A percentile compares a stretch with the other conserved stretches of the same genome.
phyloP scores from a whole-genome alignment of 495 filamentous ascomycete species.

The Talaromyces ruber region DNA sequence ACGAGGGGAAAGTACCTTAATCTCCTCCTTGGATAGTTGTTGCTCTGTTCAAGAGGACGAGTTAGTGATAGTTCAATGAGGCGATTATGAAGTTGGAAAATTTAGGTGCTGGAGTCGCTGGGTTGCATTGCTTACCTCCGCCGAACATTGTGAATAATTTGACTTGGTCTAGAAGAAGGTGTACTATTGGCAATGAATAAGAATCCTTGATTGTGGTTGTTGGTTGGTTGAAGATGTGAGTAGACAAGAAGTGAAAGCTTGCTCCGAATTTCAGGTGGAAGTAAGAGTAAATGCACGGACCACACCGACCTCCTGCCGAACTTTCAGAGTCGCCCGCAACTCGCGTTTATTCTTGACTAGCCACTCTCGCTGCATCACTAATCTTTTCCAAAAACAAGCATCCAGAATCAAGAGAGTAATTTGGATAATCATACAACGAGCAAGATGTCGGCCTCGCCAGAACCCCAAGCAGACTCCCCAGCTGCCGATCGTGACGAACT shows the following conservation, averaged over 20 bases:
- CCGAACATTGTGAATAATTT: constrained; percentile 31
- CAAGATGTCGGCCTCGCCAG: constrained; percentile 35
- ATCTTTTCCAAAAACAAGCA: neutral
- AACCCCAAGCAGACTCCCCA: constrained; percentile 18
- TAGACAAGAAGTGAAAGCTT: neutral
- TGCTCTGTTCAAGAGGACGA: constrained; percentile 16
- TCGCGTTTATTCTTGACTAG: neutral
- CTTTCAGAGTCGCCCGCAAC: neutral
- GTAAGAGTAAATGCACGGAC: constrained; percentile 1
- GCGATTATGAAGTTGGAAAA: neutral
- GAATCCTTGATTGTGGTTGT: neutral
- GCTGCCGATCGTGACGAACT: constrained; percentile 10
- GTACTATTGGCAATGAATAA: neutral
- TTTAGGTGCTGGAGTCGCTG: neutral
- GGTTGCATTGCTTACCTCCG: constrained; percentile 21
- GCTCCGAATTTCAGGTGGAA: neutral
- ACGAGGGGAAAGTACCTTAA: constrained; percentile 22
- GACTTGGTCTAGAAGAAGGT: neutral
- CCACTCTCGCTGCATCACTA: neutral
- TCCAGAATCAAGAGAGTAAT: neutral
- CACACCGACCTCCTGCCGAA: constrained; percentile 3
- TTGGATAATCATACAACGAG: neutral
- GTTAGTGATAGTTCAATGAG: constrained; percentile 14
- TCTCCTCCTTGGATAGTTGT: constrained; percentile 39
- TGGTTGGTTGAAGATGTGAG: neutral